Base-by-base conservation (phyloP, 2,329 filamentous ascomycete species). In the Helotiales sp. region DNA sequence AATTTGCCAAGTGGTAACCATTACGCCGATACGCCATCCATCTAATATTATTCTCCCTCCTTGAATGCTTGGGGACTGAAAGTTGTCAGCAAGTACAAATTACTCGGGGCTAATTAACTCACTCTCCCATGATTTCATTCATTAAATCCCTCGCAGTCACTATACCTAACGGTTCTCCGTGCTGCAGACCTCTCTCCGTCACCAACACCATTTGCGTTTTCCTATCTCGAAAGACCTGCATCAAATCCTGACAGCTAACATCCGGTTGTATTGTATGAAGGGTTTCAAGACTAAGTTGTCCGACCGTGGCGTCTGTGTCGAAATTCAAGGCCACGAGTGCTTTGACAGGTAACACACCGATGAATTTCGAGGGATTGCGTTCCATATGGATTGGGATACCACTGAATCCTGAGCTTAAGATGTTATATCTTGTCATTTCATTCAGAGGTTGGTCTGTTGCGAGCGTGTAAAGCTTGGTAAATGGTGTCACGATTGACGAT, bases 191-290 rank as follows among this genome's bases (percentile, higher is more conserved):
- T 17, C 74, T 79, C 67, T 96, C 90, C 0, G 93, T 96, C 2
- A 97, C 93, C 27, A 98, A 79, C 0, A 97, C 92, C 92, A 98
- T 96, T 74, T 98, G 93, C 1, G 91, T 96, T 72, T 97, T 97
- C 66, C 93, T 93, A 77, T 98, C 93, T 74, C 97, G 93, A 77
- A 98, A 98, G 74, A 96, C 97, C 77, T 97, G 97, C 75, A 98
- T 90, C 66, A 97, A 96, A 72, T 98, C 93, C 57, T 97, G 76
- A 72, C 93, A 97, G 76, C 92, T 96, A 0, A 93, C 96, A 71
- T 96, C 90, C 0, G 93, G 91, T 8, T 89, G 84, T 0, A 93
- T 96, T 72, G 97, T 93, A 1, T 93, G 92, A 9, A 98, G 83
- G 0, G 91, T 96, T 6, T 93, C 93, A 49, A 98, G 79, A 13